Percentiles rank a stretch among this genome's conserved stretches.
These are phyloP conservation scores for Pterocarpus santalinus DNA, from an alignment of 306 rosid species.

Conservation along the genomic window DNA sequence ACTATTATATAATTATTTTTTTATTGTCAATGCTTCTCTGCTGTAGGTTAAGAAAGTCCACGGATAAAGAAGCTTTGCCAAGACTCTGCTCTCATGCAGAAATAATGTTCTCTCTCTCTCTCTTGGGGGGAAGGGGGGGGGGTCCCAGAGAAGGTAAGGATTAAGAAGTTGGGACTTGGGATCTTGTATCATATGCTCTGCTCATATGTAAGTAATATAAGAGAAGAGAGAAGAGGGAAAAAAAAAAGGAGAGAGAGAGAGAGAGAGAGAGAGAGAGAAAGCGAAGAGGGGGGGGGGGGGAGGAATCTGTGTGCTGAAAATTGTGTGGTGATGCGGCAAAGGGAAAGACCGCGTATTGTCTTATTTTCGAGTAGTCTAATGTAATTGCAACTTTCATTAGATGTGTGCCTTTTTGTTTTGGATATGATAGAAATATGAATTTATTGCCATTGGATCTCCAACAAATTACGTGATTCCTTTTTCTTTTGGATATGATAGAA, in stretches of 20 bases:
- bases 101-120: background rate
- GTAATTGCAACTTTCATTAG: background rate
- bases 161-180: background rate
- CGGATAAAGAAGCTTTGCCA: constrained; percentile 43
- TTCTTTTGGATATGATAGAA: too few relatives aligned
- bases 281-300: background rate
- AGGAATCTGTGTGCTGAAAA: background rate
- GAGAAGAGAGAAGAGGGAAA: too few relatives aligned
- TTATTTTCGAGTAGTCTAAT: background rate
- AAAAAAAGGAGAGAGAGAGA: too few relatives aligned
- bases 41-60: constrained; percentile 56
- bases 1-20: background rate
- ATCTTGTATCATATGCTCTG: background rate
- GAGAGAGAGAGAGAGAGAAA: too few relatives aligned
- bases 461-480: background rate
- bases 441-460: background rate
- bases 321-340: constrained; percentile 14
- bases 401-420: background rate
- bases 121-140: too few relatives aligned
- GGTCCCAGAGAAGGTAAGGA: constrained; percentile 2
- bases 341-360: background rate
- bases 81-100: background rate
- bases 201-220: too few relatives aligned
- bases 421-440: constrained; percentile 8
- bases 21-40: background rate